These are phyloP conservation scores for Naumovozyma baii DNA, from an alignment of 805 yeast genomes.

Conservation along the genomic window DNA sequence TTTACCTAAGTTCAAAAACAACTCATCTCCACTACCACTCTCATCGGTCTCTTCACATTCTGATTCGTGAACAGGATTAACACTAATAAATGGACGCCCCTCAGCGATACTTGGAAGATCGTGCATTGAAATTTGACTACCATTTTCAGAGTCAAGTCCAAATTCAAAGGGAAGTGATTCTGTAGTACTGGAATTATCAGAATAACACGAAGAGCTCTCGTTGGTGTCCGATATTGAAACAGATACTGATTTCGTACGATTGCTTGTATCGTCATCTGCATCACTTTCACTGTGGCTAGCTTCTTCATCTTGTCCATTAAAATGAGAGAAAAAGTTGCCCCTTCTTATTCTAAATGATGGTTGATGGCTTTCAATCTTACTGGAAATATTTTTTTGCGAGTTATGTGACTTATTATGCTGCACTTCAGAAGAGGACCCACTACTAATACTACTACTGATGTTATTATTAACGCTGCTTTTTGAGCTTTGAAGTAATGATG, in stretches of 20 bases:
- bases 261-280: constrained; percentile 8
- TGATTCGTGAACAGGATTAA: neutral
- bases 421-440: too few relatives aligned
- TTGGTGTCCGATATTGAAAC: neutral
- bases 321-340: constrained; percentile 9
- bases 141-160: constrained; percentile 21
- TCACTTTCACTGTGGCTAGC: constrained; percentile 2
- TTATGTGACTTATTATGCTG: neutral
- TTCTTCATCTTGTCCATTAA: constrained; percentile 13
- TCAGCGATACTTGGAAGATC: neutral
- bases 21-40: constrained; percentile 7
- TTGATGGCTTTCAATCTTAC: neutral
- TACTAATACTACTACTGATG: too few relatives aligned
- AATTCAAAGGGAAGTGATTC: constrained; percentile 21
- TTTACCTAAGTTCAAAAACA: constrained; percentile 13
- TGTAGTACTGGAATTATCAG: constrained; percentile 1
- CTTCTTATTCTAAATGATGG: constrained; percentile 1
- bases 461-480: too few relatives aligned
- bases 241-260: neutral
- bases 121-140: constrained; percentile 15
- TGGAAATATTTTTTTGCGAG: neutral
- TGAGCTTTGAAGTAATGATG: too few relatives aligned
- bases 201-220: neutral
- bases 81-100: neutral
- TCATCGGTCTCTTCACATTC: neutral